These are phyloP conservation scores for Penicillium lividum DNA, from an alignment of 495 filamentous ascomycete genomes.

Conservation along the genomic window DNA sequence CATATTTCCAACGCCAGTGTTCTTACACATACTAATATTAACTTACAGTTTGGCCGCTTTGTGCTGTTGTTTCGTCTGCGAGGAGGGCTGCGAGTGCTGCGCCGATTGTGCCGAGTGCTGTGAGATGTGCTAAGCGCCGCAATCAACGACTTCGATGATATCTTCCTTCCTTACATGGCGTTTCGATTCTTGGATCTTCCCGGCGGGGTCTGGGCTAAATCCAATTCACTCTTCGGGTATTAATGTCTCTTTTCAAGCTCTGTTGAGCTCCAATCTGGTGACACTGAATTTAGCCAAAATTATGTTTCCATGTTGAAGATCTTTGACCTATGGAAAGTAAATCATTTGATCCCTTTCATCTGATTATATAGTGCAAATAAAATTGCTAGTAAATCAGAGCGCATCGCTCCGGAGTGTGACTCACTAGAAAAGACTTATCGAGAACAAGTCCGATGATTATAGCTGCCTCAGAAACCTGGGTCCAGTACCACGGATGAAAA, in stretches of 20 bases:
- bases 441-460: too few relatives aligned
- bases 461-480: too few relatives aligned
- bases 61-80: constrained; percentile 78
- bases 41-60: constrained; percentile 59
- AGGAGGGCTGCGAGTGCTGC: constrained; percentile 78
- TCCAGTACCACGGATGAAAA: too few relatives aligned
- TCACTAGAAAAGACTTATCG: too few relatives aligned
- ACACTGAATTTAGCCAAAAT: not conserved
- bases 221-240: constrained; percentile 9
- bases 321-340: not conserved
- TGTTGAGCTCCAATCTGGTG: not conserved
- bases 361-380: not conserved
- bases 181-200: constrained; percentile 15
- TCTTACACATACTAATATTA: constrained; percentile 13
- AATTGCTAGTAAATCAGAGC: too few relatives aligned
- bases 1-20: not conserved
- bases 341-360: not conserved
- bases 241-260: constrained; percentile 1
- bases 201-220: constrained; percentile 10
- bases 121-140: constrained; percentile 48
- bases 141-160: constrained; percentile 22
- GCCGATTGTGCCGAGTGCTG: constrained; percentile 69
- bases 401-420: too few relatives aligned
- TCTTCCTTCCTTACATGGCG: constrained; percentile 24
- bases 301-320: not conserved